Evolutionary conservation across 2,329 filamentous ascomycete species (phyloP).

Genomic region (Aureobasidium vineae): DNA sequence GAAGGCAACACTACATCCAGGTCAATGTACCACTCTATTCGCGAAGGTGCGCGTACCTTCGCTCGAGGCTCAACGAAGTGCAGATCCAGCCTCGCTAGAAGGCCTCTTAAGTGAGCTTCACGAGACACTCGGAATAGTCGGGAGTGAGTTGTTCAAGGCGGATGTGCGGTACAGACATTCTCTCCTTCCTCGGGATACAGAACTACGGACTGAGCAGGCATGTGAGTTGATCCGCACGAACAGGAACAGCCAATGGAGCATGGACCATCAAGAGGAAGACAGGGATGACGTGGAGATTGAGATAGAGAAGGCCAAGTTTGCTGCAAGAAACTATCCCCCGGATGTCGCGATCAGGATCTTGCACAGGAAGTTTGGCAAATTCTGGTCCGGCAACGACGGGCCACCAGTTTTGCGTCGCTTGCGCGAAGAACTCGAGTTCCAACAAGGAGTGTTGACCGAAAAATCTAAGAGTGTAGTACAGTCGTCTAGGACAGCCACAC

Average conservation of each 20-base stretch:
- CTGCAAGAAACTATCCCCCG: constrained; percentile 23
- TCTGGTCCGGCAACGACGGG: constrained; percentile 18
- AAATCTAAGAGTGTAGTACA: neutral
- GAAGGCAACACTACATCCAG: constrained; percentile 11
- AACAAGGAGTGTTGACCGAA: neutral
- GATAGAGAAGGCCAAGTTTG: constrained; percentile 20
- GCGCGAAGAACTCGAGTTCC: constrained; percentile 21
- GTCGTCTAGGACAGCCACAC: neutral
- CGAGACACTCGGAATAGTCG: neutral
- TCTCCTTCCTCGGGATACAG: constrained; percentile 36
- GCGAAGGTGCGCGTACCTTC: constrained; percentile 17
- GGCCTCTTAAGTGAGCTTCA: neutral
- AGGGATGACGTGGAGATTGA: neutral
- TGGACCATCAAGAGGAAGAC: constrained; percentile 24
- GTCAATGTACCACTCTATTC: constrained; percentile 18
- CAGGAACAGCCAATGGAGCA: constrained; percentile 38
- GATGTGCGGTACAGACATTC: constrained; percentile 41
- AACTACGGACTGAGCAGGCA: constrained; percentile 35
- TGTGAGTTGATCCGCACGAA: constrained; percentile 37
- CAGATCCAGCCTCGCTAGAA: neutral
- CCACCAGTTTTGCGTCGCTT: neutral
- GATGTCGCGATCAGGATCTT: constrained; percentile 16
- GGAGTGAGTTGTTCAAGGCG: constrained; percentile 11
- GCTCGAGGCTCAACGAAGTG: neutral
- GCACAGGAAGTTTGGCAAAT: constrained; percentile 21